Evolutionary conservation across 78 protist species (phyloP).

Genomic region (Dictyostelium citrinum): DNA sequence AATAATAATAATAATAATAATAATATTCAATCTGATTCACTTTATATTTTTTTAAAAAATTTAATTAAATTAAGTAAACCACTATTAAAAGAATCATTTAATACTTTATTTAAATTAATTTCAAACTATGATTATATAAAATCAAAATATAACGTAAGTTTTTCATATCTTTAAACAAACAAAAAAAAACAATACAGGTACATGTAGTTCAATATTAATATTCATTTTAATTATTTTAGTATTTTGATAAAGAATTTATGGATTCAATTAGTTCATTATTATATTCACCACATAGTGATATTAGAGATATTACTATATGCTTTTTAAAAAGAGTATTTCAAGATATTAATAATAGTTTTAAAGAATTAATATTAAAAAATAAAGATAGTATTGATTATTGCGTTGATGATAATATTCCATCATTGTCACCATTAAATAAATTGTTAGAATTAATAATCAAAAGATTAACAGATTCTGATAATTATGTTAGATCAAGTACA

Average conservation of each 20-base stretch:
- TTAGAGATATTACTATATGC: conserved; percentile 18
- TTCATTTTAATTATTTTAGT: not conserved
- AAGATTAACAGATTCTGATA: conserved; percentile 50
- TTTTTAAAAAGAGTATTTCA: not conserved
- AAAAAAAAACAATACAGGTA: not conserved
- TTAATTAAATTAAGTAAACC: not conserved
- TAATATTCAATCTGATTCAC: not conserved
- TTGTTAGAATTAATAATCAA: conserved; percentile 1
- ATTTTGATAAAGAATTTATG: not conserved
- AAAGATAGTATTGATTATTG: not conserved
- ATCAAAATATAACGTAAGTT: not conserved
- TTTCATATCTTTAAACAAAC: not conserved
- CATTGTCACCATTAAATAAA: not conserved
- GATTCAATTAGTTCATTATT: not conserved
- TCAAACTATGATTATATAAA: not conserved
- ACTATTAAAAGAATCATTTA: conserved; percentile 1
- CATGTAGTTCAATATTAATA: no score
- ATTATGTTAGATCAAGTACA: conserved; percentile 61
- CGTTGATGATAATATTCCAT: no score
- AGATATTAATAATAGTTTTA: not conserved
- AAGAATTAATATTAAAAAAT: not conserved
- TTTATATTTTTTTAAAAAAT: not conserved
- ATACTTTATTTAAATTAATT: not conserved
- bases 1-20: not conserved
- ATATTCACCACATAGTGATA: conserved; percentile 23